Evolutionary conservation across 352 stramenopile genomes (phyloP).

Genomic region (Aphanomyces stellatus): DNA sequence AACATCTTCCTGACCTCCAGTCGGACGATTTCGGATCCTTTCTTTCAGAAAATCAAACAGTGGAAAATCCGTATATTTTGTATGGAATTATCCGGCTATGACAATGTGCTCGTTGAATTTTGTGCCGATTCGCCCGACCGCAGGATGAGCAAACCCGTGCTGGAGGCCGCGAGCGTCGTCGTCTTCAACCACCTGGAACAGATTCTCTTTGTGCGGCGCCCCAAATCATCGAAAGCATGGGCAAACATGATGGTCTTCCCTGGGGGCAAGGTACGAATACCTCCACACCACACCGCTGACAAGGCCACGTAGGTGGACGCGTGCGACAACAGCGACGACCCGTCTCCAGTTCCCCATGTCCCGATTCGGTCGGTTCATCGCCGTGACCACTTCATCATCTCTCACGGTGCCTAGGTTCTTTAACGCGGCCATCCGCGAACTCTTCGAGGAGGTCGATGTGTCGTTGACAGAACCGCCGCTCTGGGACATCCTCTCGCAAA

Average conservation of each 20-base stretch:
- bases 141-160: not conserved
- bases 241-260: slow-evolving; percentile 20
- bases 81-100: no score
- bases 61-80: no score
- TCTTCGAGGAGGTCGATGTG: slow-evolving; percentile 20
- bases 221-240: slow-evolving; percentile 19
- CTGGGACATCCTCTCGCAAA: not conserved
- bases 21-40: no score
- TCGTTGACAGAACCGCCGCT: not conserved
- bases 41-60: no score
- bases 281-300: no score
- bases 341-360: not conserved
- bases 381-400: not conserved
- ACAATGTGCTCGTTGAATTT: no score
- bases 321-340: not conserved
- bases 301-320: not conserved
- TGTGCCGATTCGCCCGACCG: not conserved
- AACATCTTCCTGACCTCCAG: no score
- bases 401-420: slow-evolving; percentile 1
- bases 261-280: slow-evolving; percentile 8
- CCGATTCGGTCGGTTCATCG: not conserved
- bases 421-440: slow-evolving; percentile 14
- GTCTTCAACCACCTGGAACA: slow-evolving; percentile 19
- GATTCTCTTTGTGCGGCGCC: slow-evolving; percentile 16
- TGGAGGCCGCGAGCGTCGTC: slow-evolving; percentile 10